These are phyloP conservation scores for Brassica rapa DNA, from an alignment of 345 rosid species.

Conservation along the genomic window DNA sequence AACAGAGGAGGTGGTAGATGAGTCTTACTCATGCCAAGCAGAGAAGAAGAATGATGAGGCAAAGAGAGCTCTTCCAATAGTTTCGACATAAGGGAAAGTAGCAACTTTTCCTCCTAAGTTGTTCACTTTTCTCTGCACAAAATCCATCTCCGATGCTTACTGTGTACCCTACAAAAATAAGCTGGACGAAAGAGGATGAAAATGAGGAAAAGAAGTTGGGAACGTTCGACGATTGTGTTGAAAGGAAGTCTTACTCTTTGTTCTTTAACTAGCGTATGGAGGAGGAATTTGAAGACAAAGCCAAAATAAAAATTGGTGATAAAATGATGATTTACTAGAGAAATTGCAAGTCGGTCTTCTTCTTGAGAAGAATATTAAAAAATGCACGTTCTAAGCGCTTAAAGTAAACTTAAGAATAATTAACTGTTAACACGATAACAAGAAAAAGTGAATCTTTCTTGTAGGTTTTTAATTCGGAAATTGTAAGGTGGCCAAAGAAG, in stretches of 20 bases:
- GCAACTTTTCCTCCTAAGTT: conserved; percentile 34
- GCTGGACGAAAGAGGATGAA: conserved; percentile 1
- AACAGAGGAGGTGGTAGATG: neutral
- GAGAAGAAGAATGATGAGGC: conserved; percentile 37
- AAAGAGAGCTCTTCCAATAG: conserved; percentile 41
- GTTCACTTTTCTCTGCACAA: conserved; percentile 38
- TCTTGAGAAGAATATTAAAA: neutral
- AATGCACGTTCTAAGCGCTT: conserved; percentile 19
- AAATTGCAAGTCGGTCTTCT: neutral
- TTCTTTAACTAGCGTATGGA: conserved; percentile 1
- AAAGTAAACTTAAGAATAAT: neutral
- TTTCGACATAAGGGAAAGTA: conserved; percentile 27
- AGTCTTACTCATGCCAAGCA: conserved; percentile 38
- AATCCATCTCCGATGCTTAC: conserved; percentile 35
- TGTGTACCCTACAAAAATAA: conserved; percentile 5
- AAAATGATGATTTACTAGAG: conserved; percentile 1
- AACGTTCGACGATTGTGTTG: neutral
- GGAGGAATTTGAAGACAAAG: neutral
- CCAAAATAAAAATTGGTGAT: neutral
- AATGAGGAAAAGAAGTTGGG: neutral
- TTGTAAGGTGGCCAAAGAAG: neutral
- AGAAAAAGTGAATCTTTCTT: neutral
- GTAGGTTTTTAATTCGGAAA: neutral
- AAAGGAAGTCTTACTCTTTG: conserved; percentile 12
- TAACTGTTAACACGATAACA: neutral